Conservation (phyloP, 495 filamentous ascomycete species). For the Trichoderma erinaceum region DNA sequence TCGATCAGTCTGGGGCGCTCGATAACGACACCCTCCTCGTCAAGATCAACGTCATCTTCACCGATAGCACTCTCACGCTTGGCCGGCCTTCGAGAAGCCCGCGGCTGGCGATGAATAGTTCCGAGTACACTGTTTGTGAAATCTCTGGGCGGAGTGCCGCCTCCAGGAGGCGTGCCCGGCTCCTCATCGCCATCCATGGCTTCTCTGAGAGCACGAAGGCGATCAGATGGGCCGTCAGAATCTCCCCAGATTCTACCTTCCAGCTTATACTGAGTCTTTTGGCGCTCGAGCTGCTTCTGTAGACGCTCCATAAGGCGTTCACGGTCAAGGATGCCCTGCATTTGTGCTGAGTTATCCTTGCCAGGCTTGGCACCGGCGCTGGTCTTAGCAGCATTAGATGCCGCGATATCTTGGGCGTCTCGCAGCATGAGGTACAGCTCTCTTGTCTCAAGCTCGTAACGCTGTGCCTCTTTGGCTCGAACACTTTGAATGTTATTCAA, state of each 20-base stretch:
- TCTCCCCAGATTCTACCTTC: conserved; percentile 93
- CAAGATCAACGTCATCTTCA: conserved; percentile 22
- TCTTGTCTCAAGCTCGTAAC: conserved; percentile 90
- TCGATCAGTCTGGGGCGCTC: conserved; percentile 63
- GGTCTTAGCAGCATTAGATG: conserved; percentile 69
- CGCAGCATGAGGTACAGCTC: conserved; percentile 98
- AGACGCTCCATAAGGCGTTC: conserved; percentile 86
- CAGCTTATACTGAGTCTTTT: conserved; percentile 97
- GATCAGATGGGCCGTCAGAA: conserved; percentile 75
- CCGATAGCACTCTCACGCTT: conserved; percentile 33
- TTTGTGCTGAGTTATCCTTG: conserved; percentile 63
- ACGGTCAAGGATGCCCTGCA: conserved; percentile 89
- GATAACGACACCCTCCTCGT: conserved; percentile 42
- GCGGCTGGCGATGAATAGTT: conserved; percentile 48
- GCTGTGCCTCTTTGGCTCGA: conserved; percentile 85
- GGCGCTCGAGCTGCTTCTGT: conserved; percentile 89
- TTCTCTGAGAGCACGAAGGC: conserved; percentile 84
- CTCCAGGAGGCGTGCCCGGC: conserved; percentile 24
- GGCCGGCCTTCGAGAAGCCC: conserved; percentile 50
- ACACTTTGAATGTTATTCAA: conserved; percentile 79
- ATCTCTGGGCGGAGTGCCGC: conserved; percentile 29
- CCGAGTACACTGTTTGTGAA: conserved; percentile 57
- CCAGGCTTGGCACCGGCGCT: conserved; percentile 45
- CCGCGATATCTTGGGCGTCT: conserved; percentile 94
- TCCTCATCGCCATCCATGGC: conserved; percentile 71